Base-by-base conservation (phyloP, 2,329 filamentous ascomycete genomes). In the Cladosporium sp. region DNA sequence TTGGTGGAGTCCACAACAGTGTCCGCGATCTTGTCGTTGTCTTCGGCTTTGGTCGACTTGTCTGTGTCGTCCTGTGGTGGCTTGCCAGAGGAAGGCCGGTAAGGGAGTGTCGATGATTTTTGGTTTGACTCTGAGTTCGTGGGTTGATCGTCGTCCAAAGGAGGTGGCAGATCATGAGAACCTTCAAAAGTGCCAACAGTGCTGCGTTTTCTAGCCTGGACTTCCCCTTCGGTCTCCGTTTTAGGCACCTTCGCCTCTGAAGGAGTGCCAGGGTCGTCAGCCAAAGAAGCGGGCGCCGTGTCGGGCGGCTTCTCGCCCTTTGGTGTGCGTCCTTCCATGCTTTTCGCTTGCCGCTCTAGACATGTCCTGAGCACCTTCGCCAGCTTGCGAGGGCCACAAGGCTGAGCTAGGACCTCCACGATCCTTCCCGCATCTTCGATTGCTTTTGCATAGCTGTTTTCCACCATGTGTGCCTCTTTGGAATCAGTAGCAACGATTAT, bases 321-420 rank as follows among this genome's bases (percentile, higher is more conserved):
- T 15, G 7, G 7, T n/a, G 29, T 38, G 13, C 18, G 19, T 24
- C n/a, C 54, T 19, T 7, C 54, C 54, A 47, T 55, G 58, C 41
- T 45, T 49, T 49, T 29, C 13, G 36, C 7, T 7, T 15, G 18
- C n/a, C 56, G 54, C 15, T 61, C 56, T 2, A 68, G 42, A 32
- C 66, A 67, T 13, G 61, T 54, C 6, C 57, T 50, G 13, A 71
- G 56, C 4, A 65, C 66, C 45, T 62, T 65, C 7, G 65, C 66
- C 24, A 73, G 64, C 54, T 71, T 72, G 41, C 66, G 61, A 3
- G 70, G 69, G 3, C 70, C 70, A 43, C 68, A 68, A 7, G 60
- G 60, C 39, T 70, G 65, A 7, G 64, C 62, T 2, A 71, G 54
- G 24, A 68, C 64, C 39, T 70, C 68, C 6, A 66, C 56, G 7